Evolutionary conservation across 352 stramenopile species (phyloP), one percentile per base, ranked within the genome.

Genomic region (Phytopythium montanum): DNA sequence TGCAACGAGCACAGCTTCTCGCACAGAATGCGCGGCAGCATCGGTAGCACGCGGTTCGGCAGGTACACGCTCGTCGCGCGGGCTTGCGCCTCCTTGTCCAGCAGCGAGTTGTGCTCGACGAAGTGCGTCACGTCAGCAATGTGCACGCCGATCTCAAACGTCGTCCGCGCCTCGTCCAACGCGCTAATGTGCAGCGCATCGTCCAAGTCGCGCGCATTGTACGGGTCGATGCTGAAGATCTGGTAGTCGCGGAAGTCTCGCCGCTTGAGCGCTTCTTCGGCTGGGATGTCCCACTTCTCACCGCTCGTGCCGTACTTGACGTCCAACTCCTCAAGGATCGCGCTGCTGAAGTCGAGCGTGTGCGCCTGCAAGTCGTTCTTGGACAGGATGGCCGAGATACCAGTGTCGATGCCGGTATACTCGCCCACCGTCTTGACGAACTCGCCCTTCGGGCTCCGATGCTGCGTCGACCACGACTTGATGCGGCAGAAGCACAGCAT

Each of bases 51-150:
- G 28, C 88, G 79, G 65, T 99, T 96, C 18, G 98, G 91, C 0
- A 99, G 77, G 71, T 99, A 99, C 0, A 99, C 93, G 29, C 92
- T 99, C 5, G 97, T 99, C 6, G 86, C 90, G 45, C 97, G 92
- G 39, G 85, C 73, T 38, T 90, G 72, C 9, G 97, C 97, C 72
- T 99, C 97, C 13, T 75, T 55, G 65, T 99, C 97, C n/a, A 99
- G 72, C n/a, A 85, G 54, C 6, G 78, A 98, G 41, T 87, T 81
- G 18, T 85, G 78, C 39, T 77, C 63, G 3, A 99, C 75, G 69
- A 99, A 99, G 66, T 98, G 86, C 28, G 93, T 98, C 29, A 99
- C 97, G 67, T 99, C 97, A 1, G 97, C 97, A 76, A 99, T 99
- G 68, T 99, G 97, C 14, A 99, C 96, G 28, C 96, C 96, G 8